Evolutionary conservation across 139 green algal genomes (phyloP).

Genomic region (Edaphochlamys debaryana): DNA sequence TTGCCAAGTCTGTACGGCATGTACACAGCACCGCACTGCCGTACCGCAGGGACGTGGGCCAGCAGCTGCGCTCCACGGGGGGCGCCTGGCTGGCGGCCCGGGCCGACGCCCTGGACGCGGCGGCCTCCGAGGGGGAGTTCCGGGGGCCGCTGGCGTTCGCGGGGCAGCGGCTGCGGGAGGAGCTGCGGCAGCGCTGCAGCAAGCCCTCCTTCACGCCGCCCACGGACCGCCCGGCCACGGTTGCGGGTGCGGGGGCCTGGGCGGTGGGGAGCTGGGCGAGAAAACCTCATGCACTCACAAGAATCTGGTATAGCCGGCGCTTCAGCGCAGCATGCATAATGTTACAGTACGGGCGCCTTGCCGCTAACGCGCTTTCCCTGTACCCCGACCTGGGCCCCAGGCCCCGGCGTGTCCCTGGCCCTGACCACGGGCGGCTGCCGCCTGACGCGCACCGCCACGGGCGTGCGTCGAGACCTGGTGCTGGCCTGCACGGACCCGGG

Average conservation of each 20-base stretch:
- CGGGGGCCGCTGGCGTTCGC: background rate
- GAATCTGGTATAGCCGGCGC: too few species aligned
- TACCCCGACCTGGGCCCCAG: background rate
- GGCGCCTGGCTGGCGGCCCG: background rate
- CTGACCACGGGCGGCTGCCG: background rate
- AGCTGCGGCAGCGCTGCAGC: constrained; percentile 16
- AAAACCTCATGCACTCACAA: background rate
- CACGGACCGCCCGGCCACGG: background rate
- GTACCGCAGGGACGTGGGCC: constrained; percentile 6
- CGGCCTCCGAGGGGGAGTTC: background rate
- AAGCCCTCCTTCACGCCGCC: background rate
- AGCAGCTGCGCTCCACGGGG: background rate
- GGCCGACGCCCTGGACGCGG: background rate
- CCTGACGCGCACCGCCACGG: background rate
- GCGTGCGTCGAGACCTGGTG: constrained; percentile 4
- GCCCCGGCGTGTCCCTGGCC: background rate
- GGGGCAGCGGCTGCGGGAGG: constrained; percentile 12
- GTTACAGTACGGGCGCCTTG: too few species aligned
- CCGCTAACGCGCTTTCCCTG: too few species aligned
- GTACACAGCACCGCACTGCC: too few species aligned
- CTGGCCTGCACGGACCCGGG: constrained; percentile 9
- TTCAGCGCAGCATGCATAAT: background rate
- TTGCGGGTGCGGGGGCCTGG: background rate
- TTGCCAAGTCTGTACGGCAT: too few species aligned
- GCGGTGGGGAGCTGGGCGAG: too few species aligned